A percentile compares a stretch with the other conserved stretches of the same genome.
Evolutionary conservation across 345 rosid genomes (phyloP).

Genomic region (Lagerstroemia speciosa): DNA sequence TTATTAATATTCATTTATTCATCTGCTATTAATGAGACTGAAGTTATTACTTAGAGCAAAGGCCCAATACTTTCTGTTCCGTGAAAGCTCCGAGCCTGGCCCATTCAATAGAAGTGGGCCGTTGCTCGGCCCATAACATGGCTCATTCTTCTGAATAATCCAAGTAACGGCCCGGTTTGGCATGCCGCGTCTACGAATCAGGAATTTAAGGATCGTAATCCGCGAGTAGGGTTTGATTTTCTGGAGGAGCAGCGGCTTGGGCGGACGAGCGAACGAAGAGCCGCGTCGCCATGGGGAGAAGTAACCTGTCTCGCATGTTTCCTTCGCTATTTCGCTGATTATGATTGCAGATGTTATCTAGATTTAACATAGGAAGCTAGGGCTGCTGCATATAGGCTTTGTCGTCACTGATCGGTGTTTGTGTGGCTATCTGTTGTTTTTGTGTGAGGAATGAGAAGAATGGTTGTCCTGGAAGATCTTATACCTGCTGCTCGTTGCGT

Average conservation of each 20-base stretch:
- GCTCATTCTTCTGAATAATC: neutral
- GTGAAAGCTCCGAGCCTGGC: neutral
- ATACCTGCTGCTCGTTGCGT: too few species aligned
- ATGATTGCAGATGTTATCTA: neutral
- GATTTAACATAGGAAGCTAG: too few species aligned
- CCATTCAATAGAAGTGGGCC: neutral
- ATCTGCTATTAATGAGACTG: too few species aligned
- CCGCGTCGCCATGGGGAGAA: slow-evolving; percentile 10
- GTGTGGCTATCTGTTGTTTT: too few species aligned
- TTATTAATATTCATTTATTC: too few species aligned
- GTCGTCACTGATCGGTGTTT: too few species aligned
- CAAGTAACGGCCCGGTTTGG: neutral
- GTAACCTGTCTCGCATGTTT: neutral
- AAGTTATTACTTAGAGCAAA: too few species aligned
- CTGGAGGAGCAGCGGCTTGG: neutral
- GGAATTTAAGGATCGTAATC: neutral
- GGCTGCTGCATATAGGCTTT: too few species aligned
- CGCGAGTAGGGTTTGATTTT: neutral
- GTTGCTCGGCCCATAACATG: neutral
- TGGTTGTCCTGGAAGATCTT: too few species aligned
- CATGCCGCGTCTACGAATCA: neutral
- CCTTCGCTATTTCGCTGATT: neutral
- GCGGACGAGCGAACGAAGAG: neutral
- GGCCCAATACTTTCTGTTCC: too few species aligned
- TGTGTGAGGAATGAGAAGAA: too few species aligned